Evolutionary conservation across 352 stramenopile species (phyloP).

Genomic region (Peronospora belbahrii): DNA sequence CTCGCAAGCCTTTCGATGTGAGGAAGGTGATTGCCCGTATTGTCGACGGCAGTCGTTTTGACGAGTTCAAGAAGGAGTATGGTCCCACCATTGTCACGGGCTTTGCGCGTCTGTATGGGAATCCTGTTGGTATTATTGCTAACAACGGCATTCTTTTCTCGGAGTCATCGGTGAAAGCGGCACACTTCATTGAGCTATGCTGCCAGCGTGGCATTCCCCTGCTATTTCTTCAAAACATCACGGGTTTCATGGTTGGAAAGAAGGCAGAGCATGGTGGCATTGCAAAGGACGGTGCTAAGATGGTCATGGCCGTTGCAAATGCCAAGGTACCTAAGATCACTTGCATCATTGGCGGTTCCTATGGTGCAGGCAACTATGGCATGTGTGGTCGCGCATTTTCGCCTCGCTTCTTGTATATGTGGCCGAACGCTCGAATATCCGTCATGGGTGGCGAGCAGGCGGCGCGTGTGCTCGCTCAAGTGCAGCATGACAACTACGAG

Average conservation of each 20-base stretch:
- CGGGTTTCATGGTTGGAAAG: constrained; percentile 96
- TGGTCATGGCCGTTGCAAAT: constrained; percentile 93
- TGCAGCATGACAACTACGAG: constrained; percentile 88
- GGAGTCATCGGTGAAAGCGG: constrained; percentile 89
- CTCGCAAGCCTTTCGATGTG: constrained; percentile 94
- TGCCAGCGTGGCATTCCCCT: constrained; percentile 93
- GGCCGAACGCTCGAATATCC: constrained; percentile 93
- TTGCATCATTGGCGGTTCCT: constrained; percentile 94
- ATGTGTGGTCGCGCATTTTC: constrained; percentile 96
- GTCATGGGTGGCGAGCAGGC: constrained; percentile 98
- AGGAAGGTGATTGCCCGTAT: constrained; percentile 93
- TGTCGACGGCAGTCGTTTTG: constrained; percentile 93
- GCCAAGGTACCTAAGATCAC: constrained; percentile 97
- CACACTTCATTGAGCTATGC: constrained; percentile 98
- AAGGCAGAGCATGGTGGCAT: constrained; percentile 96
- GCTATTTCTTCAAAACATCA: constrained; percentile 98
- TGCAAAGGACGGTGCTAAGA: constrained; percentile 94
- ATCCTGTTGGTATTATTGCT: constrained; percentile 93
- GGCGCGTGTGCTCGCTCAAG: constrained; percentile 92
- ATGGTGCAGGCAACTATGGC: constrained; percentile 95
- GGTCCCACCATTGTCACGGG: constrained; percentile 95
- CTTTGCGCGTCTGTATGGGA: constrained; percentile 93
- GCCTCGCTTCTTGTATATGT: constrained; percentile 97
- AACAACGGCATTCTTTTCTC: constrained; percentile 98
- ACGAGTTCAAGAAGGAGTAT: constrained; percentile 97